Percentiles rank a stretch among this genome's conserved stretches.
Evolutionary conservation across 2,329 filamentous ascomycete species (phyloP).

Genomic region (Colletotrichum brevisporum): DNA sequence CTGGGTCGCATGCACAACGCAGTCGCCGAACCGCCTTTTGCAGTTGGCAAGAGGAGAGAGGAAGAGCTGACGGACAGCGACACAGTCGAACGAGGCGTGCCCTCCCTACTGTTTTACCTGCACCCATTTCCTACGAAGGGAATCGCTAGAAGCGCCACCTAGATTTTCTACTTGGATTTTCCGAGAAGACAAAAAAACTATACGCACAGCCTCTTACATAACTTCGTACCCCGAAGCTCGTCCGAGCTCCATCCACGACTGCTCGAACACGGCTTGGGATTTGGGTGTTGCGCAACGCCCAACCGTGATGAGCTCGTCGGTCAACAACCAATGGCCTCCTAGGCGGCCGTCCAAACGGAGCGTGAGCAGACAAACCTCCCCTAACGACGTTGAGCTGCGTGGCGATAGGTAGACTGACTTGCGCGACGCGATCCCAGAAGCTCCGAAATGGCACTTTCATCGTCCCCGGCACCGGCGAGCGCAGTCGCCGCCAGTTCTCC

Average conservation of each 20-base stretch:
- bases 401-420: constrained; percentile 14
- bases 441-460: constrained; percentile 90
- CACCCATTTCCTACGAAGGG: neutral
- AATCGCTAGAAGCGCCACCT: neutral
- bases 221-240: constrained; percentile 7
- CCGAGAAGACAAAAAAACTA: constrained; percentile 6
- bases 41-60: constrained; percentile 17
- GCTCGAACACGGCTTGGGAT: constrained; percentile 39
- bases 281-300: constrained; percentile 40
- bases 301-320: constrained; percentile 42
- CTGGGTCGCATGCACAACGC: constrained; percentile 11
- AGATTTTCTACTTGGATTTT: constrained; percentile 17
- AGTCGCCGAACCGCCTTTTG: constrained; percentile 9
- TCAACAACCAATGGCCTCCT: constrained; percentile 54
- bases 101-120: neutral
- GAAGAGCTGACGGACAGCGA: constrained; percentile 10
- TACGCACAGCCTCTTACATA: constrained; percentile 3
- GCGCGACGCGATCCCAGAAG: constrained; percentile 63
- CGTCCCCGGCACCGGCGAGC: constrained; percentile 87
- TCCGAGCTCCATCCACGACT: constrained; percentile 50
- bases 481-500: constrained; percentile 84
- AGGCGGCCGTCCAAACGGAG: constrained; percentile 61
- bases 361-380: constrained; percentile 50
- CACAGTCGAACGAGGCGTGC: neutral
- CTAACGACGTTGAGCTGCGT: constrained; percentile 6